Evolutionary conservation across 2,329 filamentous ascomycete genomes (phyloP).

Genomic region (Cladophialophora exuberans): DNA sequence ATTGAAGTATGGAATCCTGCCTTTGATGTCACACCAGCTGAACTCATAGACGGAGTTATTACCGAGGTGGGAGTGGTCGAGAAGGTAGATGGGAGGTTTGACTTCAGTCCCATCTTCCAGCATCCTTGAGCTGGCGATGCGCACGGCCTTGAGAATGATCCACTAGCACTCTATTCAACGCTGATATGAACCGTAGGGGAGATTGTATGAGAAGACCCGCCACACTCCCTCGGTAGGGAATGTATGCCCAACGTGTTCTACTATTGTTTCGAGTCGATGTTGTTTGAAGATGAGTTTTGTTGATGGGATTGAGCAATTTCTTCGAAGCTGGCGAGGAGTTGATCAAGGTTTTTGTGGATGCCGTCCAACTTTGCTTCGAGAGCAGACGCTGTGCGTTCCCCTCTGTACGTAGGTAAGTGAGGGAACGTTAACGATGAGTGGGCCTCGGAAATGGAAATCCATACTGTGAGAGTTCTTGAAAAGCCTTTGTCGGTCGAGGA

Average conservation of each 20-base stretch:
- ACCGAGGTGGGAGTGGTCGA: conserved; percentile 88
- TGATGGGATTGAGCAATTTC: conserved; percentile 36
- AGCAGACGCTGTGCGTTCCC: conserved; percentile 59
- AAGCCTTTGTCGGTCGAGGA: conserved; percentile 34
- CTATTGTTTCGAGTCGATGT: conserved; percentile 20
- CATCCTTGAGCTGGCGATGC: conserved; percentile 9
- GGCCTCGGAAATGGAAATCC: background rate
- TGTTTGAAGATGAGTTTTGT: conserved; percentile 27
- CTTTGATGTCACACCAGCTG: conserved; percentile 90
- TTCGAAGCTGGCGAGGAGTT: conserved; percentile 52
- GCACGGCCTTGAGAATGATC: background rate
- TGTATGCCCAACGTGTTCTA: no score
- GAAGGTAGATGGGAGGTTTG: conserved; percentile 73
- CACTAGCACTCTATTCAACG: background rate
- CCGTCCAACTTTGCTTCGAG: conserved; percentile 58
- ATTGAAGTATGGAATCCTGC: conserved; percentile 95
- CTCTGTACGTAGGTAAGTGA: conserved; percentile 40
- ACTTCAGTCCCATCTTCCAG: conserved; percentile 51
- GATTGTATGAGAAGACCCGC: no score
- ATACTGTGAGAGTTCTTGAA: conserved; percentile 39
- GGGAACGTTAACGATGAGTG: background rate
- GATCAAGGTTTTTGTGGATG: conserved; percentile 60
- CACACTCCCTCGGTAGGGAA: no score
- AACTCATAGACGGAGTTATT: conserved; percentile 89
- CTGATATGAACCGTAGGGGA: no score